Conservation (phyloP, 106 monocot genomes). For the Acorus calamus region DNA sequence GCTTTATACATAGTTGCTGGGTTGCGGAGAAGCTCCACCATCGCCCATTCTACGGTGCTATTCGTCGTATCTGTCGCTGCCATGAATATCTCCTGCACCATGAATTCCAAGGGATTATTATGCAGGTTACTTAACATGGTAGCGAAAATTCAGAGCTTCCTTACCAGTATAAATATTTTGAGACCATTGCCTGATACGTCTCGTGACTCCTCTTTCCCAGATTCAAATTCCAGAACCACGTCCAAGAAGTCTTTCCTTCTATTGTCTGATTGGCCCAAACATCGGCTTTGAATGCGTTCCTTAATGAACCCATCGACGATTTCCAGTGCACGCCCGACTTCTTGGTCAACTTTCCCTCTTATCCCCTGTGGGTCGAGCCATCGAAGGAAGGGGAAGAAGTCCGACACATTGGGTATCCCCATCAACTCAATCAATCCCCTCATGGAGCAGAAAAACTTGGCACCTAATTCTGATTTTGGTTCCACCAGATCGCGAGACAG, state of each 20-base stretch:
- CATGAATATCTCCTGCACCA: conserved; percentile 5
- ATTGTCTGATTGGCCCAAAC: background rate
- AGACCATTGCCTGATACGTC: conserved; percentile 5
- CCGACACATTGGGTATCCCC: conserved; percentile 15
- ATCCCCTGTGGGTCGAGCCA: conserved; percentile 17
- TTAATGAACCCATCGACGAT: conserved; percentile 5
- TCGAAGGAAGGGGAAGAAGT: conserved; percentile 8
- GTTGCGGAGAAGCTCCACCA: conserved; percentile 12
- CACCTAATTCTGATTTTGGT: background rate
- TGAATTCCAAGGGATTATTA: no score
- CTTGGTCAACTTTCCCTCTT: background rate
- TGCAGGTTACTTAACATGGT: no score
- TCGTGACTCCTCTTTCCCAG: background rate
- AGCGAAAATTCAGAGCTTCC: background rate
- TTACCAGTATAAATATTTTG: conserved; percentile 10
- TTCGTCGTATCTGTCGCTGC: conserved; percentile 9
- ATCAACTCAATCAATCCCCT: conserved; percentile 11
- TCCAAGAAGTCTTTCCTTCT: conserved; percentile 14
- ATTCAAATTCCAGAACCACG: conserved; percentile 15
- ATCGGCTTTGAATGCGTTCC: conserved; percentile 1
- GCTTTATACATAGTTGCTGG: conserved; percentile 5
- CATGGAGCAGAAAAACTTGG: conserved; percentile 9
- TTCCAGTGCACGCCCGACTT: background rate
- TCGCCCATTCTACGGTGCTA: conserved; percentile 9
- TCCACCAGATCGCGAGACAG: conserved; percentile 9